Evolutionary conservation across 2,329 filamentous ascomycete genomes (phyloP), one percentile per base, ranked within the genome.

Genomic region (Raffaelea albimanens): DNA sequence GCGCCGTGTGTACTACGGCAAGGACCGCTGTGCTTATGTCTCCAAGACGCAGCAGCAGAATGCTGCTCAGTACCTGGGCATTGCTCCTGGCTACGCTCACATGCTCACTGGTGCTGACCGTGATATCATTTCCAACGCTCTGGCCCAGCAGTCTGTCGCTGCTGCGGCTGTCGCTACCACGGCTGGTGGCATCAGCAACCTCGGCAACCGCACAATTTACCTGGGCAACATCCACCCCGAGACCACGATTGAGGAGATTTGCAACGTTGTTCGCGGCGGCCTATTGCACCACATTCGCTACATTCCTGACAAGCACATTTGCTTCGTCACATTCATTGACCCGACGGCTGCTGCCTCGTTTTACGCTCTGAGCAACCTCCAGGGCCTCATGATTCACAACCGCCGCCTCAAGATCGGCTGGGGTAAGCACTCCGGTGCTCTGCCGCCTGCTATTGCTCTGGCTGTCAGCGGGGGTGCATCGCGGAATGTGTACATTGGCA

Each of bases 1-100:
- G 45, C 86, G 89, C 55, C 86, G 93, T 46, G 93, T 98, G 11
- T 97, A 95, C 76, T 98, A 98, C 60, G 93, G 93, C 67, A 98
- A 98, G 73, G 93, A 98, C 64, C 82, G 93, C 52, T 98, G 93
- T 61, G 93, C 93, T 18, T 98, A 98, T 60, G 91, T 98, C 45
- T 98, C 93, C 50, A 98, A 98, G 78, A 98, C 93, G 0, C 93
- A 98, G 69, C 93, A 98, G 71, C 93, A 98, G 68, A 98, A 98
- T 59, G 93, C 93, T 8, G 93, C 93, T 31, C 93, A 98, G 67
- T 98, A 97, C 64, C 78, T 98, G 21, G 93, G 93, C 47, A 98
- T 98, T 59, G 89, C 93, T 19, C 93, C 93, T 34, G 91, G 91
- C 23, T 96, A 97, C 61, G 90, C 93, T 19, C 90, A 97, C 64